phyloP scores from a whole-genome alignment of 805 yeast genomes.

The Saccharomycopsis oosterbeekiorum region DNA sequence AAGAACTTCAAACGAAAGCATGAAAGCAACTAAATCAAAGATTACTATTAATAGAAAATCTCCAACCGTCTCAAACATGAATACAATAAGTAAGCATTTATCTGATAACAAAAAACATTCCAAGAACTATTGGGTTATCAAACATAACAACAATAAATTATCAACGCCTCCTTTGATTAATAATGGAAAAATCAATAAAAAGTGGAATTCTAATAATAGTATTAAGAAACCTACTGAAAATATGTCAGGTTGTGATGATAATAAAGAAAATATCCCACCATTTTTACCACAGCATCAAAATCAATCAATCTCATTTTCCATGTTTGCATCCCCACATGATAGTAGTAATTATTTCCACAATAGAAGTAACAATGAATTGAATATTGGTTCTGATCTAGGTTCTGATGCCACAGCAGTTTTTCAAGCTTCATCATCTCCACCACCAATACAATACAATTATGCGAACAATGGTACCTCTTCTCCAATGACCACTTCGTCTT shows the following conservation, averaged over 20 bases:
- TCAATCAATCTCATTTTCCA: neutral
- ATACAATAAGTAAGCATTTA: neutral
- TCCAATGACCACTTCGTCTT: neutral
- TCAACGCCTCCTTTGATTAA: neutral
- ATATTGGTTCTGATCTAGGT: neutral
- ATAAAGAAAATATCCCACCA: slow-evolving; percentile 9
- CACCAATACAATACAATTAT: neutral
- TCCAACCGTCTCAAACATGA: neutral
- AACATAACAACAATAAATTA: neutral
- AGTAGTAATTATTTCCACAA: neutral
- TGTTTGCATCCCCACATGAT: neutral
- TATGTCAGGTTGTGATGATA: neutral
- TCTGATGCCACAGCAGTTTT: slow-evolving; percentile 6
- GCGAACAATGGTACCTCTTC: neutral
- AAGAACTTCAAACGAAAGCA: neutral
- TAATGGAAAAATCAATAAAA: neutral
- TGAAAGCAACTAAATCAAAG: neutral
- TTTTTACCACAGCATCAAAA: neutral
- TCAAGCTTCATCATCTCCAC: slow-evolving; percentile 1
- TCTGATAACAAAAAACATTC: neutral
- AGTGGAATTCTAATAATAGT: neutral
- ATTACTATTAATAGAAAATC: neutral
- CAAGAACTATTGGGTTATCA: slow-evolving; percentile 10
- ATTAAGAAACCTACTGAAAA: neutral
- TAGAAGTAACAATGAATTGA: neutral